Conservation (phyloP, 2,329 filamentous ascomycete species). For the Teratosphaeria pseudoeucalypti region DNA sequence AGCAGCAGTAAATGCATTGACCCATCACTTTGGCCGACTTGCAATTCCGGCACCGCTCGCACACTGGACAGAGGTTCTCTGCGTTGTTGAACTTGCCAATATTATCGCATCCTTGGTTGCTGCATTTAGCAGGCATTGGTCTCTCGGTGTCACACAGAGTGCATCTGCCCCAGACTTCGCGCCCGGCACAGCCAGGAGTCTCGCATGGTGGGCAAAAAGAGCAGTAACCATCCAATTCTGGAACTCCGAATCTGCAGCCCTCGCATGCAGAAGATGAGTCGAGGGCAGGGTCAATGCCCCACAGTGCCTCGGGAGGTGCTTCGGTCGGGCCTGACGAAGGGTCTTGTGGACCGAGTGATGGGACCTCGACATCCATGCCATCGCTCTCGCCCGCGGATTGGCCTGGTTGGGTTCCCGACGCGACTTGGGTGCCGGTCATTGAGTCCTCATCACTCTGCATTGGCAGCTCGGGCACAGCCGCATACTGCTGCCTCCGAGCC, state of each 20-base stretch:
- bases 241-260: not conserved
- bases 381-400: too few species aligned
- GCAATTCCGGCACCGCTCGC: not conserved
- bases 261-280: not conserved
- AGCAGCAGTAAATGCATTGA: not conserved
- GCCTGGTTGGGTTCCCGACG: too few species aligned
- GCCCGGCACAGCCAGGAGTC: not conserved
- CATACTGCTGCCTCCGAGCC: not conserved
- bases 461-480: not conserved
- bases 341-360: too few species aligned
- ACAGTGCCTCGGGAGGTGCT: too few species aligned
- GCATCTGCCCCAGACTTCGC: not conserved
- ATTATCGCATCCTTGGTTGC: too few species aligned
- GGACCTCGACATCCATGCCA: too few species aligned
- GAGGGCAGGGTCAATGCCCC: not conserved
- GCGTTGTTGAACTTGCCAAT: not conserved
- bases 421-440: not conserved
- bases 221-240: not conserved
- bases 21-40: not conserved
- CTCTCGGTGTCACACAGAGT: too few species aligned
- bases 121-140: too few species aligned
- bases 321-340: too few species aligned
- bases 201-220: not conserved
- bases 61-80: not conserved
- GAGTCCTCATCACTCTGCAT: not conserved